Base-by-base conservation (phyloP, 805 yeast genomes). In the Yarrowia keelungensis region DNA sequence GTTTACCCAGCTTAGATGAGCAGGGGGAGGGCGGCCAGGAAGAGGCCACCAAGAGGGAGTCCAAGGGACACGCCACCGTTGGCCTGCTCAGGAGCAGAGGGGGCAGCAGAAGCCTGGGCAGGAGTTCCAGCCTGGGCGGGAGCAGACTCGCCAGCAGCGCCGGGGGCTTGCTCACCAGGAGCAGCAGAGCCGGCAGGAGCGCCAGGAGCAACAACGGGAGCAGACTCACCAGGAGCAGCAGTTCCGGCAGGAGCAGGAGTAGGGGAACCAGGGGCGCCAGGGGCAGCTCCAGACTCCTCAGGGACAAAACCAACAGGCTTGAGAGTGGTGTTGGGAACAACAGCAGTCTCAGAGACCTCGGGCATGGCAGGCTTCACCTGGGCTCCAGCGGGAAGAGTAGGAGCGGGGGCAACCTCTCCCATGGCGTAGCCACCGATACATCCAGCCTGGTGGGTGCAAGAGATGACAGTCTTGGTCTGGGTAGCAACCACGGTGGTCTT, bases 21-120 rank as follows among this genome's bases (percentile, higher is more conserved):
- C 61, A 54, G 15, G 36, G 61, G 61, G 22, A 54, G 46, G 36
- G 61, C 61, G 10, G 61, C 61, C 61, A 54, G 46, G 46, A 54
- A 54, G 12, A 54, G 61, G 9, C 61, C 61, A 15, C 46, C 61
- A 26, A 54, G 38, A n/a, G 61, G 46, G 26, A 54, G 46, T 54
- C 47, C 38, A 8, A 56, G 46, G 15, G 62, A 41, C 22, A 41
- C 47, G 22, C 47, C 62, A 9, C 47, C 47, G 47, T 56, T 56
- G 39, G 62, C 62, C 47, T 56, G 62, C 38, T 41, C 47, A 11
- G 62, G 62, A 10, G 61, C 61, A 22, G 61, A 54, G 26, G 61
- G 61, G 22, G 61, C 61, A 10, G 46, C 35, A 54, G 61, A 15
- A 7, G 61, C 46, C 46, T 54, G 59, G 43, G 45, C 26, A 10